Evolutionary conservation across 495 filamentous ascomycete genomes (phyloP).

Genomic region (Clavariopsis aquatica): DNA sequence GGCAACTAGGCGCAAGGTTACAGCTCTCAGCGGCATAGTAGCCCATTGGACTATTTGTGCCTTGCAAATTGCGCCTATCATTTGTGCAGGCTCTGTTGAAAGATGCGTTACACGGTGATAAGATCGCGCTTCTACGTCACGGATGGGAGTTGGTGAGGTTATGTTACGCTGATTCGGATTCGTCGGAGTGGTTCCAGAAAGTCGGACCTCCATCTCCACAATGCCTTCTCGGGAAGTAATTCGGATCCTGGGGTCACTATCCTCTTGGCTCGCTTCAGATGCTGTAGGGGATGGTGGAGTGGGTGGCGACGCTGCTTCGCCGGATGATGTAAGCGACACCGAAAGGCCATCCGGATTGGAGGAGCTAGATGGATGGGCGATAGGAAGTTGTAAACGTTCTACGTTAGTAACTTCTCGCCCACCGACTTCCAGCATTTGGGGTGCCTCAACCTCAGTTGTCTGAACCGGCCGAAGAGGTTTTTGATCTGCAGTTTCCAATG

Average conservation of each 20-base stretch:
- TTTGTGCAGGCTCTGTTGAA: constrained; percentile 25
- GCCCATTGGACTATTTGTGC: constrained; percentile 29
- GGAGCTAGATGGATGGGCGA: neutral
- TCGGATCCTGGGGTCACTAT: constrained; percentile 31
- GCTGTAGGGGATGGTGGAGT: constrained; percentile 26
- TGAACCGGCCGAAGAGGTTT: neutral
- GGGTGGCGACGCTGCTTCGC: constrained; percentile 3
- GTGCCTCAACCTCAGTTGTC: neutral
- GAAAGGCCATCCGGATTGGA: neutral
- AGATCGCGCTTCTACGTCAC: neutral
- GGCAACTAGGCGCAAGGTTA: constrained; percentile 25
- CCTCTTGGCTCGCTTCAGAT: constrained; percentile 27
- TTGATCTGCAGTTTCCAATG: neutral
- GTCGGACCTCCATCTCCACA: constrained; percentile 35
- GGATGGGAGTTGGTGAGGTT: neutral
- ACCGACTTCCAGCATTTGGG: constrained; percentile 4
- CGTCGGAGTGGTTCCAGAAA: constrained; percentile 4
- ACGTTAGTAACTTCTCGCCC: constrained; percentile 14
- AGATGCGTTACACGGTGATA: constrained; percentile 33
- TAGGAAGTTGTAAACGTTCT: constrained; percentile 17
- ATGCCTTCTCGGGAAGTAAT: constrained; percentile 37
- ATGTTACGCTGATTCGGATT: neutral
- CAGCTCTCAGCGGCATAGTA: constrained; percentile 26
- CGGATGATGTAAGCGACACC: neutral
- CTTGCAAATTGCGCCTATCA: constrained; percentile 30